These are phyloP conservation scores for Platismatia glauca DNA, from an alignment of 495 filamentous ascomycete genomes.

Conservation along the genomic window DNA sequence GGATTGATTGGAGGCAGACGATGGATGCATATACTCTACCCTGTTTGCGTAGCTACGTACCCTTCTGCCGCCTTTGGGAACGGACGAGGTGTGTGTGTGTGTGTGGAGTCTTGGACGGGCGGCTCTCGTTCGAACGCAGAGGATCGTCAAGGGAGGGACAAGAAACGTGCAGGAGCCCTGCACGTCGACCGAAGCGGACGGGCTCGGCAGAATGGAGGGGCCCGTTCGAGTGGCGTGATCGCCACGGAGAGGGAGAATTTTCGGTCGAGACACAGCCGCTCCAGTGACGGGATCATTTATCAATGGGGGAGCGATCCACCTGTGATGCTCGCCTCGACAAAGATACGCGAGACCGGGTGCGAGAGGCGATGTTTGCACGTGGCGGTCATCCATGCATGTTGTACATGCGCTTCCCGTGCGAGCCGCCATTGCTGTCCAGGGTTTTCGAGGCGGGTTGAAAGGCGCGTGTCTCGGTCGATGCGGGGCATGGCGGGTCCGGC, in stretches of 20 bases:
- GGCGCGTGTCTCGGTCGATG: background rate
- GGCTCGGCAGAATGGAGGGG: background rate
- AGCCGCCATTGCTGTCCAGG: background rate
- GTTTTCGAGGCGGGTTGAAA: background rate
- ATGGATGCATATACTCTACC: too few relatives aligned
- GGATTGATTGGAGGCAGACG: too few relatives aligned
- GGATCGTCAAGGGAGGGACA: background rate
- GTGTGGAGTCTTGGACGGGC: background rate
- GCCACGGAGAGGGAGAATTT: background rate
- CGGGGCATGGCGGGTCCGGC: background rate
- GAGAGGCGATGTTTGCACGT: background rate
- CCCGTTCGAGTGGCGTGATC: background rate
- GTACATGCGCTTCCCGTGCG: background rate
- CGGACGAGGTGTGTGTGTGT: background rate
- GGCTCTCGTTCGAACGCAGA: background rate
- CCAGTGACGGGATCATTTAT: background rate
- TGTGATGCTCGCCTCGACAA: background rate
- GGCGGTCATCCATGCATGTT: too few relatives aligned
- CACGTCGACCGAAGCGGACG: background rate
- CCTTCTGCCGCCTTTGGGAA: background rate
- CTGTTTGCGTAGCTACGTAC: too few relatives aligned
- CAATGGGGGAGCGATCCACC: background rate
- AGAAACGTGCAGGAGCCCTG: background rate
- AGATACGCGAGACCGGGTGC: background rate
- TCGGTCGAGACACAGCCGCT: background rate